phyloP scores from a whole-genome alignment of 2,329 filamentous ascomycete species.

The Clarireedia homoeocarpa region DNA sequence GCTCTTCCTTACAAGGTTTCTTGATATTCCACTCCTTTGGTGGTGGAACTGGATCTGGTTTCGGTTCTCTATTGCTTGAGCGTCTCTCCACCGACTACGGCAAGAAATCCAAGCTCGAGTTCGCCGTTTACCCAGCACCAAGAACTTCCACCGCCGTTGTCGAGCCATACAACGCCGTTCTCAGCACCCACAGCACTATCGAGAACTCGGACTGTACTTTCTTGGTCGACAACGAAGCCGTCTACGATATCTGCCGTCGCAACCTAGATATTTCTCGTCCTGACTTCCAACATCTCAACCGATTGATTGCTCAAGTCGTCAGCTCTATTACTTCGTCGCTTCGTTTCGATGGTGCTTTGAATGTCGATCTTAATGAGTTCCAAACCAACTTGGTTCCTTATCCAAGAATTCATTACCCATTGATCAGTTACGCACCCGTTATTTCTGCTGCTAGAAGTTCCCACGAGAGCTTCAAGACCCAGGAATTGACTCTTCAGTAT shows the following conservation, averaged over 20 bases:
- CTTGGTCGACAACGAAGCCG: conserved; percentile 60
- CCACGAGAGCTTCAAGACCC: conserved; percentile 59
- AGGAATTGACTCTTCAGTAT: conserved; percentile 57
- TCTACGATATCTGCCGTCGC: conserved; percentile 60
- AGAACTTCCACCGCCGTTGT: conserved; percentile 59
- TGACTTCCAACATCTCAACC: conserved; percentile 57
- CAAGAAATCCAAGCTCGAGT: conserved; percentile 63
- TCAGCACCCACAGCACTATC: conserved; percentile 51
- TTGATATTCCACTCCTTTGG: conserved; percentile 63
- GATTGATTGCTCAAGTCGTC: conserved; percentile 59
- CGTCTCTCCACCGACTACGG: conserved; percentile 56
- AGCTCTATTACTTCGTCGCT: conserved; percentile 59
- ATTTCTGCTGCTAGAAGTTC: conserved; percentile 52
- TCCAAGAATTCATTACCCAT: conserved; percentile 59
- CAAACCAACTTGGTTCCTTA: conserved; percentile 63
- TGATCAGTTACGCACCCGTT: conserved; percentile 58
- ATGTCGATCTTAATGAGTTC: conserved; percentile 62
- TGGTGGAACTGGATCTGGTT: conserved; percentile 60
- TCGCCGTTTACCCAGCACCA: conserved; percentile 57
- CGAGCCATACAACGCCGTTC: conserved; percentile 58
- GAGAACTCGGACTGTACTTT: conserved; percentile 63
- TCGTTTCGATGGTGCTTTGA: conserved; percentile 58
- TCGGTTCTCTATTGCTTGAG: conserved; percentile 57
- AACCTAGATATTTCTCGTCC: conserved; percentile 58
- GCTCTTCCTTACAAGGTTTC: conserved; percentile 58